Conservation (phyloP, 2,329 filamentous ascomycete species). For the Talaromyces rugulosus region DNA sequence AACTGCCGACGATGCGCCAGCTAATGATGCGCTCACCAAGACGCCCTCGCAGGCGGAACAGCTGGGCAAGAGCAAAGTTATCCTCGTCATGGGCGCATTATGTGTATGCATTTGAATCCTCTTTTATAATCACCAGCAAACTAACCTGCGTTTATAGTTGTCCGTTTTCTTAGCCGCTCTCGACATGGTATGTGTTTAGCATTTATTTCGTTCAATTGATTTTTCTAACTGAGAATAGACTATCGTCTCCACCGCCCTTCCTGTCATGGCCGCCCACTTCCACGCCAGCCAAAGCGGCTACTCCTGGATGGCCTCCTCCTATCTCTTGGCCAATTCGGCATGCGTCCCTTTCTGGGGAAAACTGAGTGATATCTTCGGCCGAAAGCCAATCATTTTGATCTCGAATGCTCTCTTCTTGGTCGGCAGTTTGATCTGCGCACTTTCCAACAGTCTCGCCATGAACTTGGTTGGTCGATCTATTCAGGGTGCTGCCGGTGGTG, state of each 20-base stretch:
- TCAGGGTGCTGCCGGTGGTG: conserved; percentile 62
- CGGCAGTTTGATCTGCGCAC: conserved; percentile 57
- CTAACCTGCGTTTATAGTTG: conserved; percentile 35
- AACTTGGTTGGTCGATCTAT: conserved; percentile 58
- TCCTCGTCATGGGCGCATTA: conserved; percentile 39
- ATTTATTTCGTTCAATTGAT: background rate
- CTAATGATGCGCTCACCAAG: conserved; percentile 12
- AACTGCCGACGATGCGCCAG: background rate
- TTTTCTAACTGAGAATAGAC: conserved; percentile 24
- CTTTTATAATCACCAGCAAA: background rate
- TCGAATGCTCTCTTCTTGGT: conserved; percentile 61
- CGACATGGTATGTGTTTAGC: conserved; percentile 45
- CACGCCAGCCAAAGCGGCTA: conserved; percentile 41
- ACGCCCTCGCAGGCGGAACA: conserved; percentile 34
- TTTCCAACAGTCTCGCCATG: conserved; percentile 58
- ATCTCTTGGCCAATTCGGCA: conserved; percentile 43
- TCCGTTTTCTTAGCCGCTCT: conserved; percentile 58
- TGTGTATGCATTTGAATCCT: conserved; percentile 26
- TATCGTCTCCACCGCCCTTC: conserved; percentile 43
- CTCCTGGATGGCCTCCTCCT: conserved; percentile 47
- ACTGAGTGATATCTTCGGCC: conserved; percentile 63
- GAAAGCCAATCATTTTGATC: conserved; percentile 58
- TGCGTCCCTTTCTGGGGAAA: conserved; percentile 59
- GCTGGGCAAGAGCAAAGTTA: conserved; percentile 37
- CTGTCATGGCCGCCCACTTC: conserved; percentile 41